phyloP scores from a whole-genome alignment of 306 rosid species.

The Cotoneaster glaucophyllus region DNA sequence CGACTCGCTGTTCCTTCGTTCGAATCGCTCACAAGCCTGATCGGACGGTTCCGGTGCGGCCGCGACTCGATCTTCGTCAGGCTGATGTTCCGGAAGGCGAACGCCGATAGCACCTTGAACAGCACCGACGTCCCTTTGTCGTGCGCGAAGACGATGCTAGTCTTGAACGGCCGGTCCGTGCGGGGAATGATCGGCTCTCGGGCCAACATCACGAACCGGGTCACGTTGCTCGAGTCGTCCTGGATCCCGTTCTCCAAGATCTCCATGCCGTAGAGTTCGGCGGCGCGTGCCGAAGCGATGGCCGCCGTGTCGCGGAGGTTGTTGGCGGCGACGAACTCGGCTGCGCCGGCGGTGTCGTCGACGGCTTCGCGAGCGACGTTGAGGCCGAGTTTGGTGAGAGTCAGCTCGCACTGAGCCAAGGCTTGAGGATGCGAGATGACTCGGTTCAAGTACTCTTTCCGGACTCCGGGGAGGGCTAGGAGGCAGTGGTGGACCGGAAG shows the following conservation, averaged over 20 bases:
- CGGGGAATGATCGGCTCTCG: constrained; percentile 90
- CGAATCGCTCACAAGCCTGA: constrained; percentile 69
- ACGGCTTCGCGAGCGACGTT: constrained; percentile 88
- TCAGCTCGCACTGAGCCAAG: constrained; percentile 74
- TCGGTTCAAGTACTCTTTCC: constrained; percentile 66
- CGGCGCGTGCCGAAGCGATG: constrained; percentile 82
- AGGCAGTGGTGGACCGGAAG: constrained; percentile 95
- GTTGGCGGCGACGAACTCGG: constrained; percentile 62
- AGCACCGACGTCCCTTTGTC: constrained; percentile 87
- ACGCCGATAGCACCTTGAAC: constrained; percentile 85
- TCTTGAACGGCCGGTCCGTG: constrained; percentile 81
- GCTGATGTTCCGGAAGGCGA: constrained; percentile 84
- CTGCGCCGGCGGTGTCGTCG: constrained; percentile 95
- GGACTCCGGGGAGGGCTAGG: constrained; percentile 68
- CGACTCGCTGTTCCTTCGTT: constrained; percentile 96
- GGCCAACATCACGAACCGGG: constrained; percentile 89
- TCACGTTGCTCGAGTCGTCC: constrained; percentile 88
- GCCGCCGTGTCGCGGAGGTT: constrained; percentile 80
- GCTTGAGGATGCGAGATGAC: constrained; percentile 97
- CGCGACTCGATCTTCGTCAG: constrained; percentile 91
- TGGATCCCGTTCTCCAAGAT: constrained; percentile 79
- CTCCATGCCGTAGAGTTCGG: constrained; percentile 67
- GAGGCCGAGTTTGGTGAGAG: constrained; percentile 74
- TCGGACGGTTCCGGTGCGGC: constrained; percentile 91
- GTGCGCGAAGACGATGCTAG: constrained; percentile 94